Percentiles rank a stretch among this genome's conserved stretches.
phyloP scores from a whole-genome alignment of 2,329 filamentous ascomycete species.

The Raffaelea albimanens region DNA sequence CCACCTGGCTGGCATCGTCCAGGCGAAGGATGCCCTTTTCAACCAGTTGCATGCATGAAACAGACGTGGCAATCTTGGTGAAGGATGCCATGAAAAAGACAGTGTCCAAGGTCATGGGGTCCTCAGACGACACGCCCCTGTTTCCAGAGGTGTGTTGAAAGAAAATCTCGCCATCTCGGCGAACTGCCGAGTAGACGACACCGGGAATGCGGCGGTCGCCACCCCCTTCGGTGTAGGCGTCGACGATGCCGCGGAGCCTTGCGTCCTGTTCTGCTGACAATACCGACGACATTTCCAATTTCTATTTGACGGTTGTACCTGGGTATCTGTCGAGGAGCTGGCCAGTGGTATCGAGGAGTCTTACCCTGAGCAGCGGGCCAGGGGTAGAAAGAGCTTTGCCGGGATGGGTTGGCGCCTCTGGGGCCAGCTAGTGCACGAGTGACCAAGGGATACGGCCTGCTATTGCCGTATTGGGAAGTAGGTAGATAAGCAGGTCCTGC shows the following conservation, averaged over 20 bases:
- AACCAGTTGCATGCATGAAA: not conserved
- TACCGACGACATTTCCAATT: no score
- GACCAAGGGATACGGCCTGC: no score
- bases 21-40: not conserved
- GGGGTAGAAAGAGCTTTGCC: no score
- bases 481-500: no score
- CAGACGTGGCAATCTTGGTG: not conserved
- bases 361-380: no score
- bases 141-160: not conserved
- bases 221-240: not conserved
- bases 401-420: no score
- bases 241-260: not conserved
- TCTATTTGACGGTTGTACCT: no score
- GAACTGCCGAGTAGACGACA: not conserved
- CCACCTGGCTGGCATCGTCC: not conserved
- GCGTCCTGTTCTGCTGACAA: no score
- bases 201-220: not conserved
- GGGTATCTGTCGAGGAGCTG: no score
- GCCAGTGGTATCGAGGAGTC: no score
- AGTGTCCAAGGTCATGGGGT: not conserved
- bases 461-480: no score
- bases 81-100: not conserved
- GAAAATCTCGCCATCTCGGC: not conserved
- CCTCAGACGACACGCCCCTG: not conserved
- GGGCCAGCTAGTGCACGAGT: no score